A percentile compares a stretch with the other conserved stretches of the same genome.
phyloP scores from a whole-genome alignment of 202 grass and related monocot species.

The Carex sylvatica region DNA sequence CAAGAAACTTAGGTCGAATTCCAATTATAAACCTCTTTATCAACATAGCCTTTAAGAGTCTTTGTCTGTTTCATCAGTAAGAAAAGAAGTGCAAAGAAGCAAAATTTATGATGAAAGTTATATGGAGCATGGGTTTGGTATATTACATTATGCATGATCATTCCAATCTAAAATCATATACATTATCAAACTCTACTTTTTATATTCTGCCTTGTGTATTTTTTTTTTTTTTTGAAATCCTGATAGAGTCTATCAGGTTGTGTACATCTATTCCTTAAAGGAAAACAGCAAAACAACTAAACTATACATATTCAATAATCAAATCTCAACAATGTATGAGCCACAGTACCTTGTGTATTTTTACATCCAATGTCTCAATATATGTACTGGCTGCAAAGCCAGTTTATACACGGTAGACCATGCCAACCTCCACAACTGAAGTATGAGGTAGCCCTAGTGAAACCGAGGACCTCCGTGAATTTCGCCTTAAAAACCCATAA shows the following conservation, averaged over 20 bases:
- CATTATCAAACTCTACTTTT: not conserved
- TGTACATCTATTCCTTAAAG: too few species aligned
- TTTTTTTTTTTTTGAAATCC: not conserved
- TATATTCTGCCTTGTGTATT: not conserved
- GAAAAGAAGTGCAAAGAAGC: conserved; percentile 14
- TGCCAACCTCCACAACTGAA: conserved; percentile 83
- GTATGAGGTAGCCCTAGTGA: conserved; percentile 68
- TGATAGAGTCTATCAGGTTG: too few species aligned
- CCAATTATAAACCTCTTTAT: not conserved
- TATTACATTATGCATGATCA: conserved; percentile 2
- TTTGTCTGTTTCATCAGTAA: not conserved
- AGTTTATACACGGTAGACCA: conserved; percentile 64
- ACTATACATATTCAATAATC: too few species aligned
- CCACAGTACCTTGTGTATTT: not conserved
- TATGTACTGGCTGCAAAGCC: not conserved
- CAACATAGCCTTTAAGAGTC: not conserved
- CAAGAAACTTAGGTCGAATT: conserved; percentile 8
- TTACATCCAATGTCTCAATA: not conserved
- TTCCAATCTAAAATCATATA: not conserved
- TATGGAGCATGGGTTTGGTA: not conserved
- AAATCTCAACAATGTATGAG: too few species aligned
- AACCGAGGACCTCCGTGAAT: conserved; percentile 62
- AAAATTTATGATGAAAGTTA: not conserved
- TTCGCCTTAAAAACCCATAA: conserved; percentile 79
- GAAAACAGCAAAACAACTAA: too few species aligned